A percentile compares a stretch with the other conserved stretches of the same genome.
phyloP scores from a whole-genome alignment of 2,329 filamentous ascomycete genomes.

The Neoscytalidium dimidiatum region DNA sequence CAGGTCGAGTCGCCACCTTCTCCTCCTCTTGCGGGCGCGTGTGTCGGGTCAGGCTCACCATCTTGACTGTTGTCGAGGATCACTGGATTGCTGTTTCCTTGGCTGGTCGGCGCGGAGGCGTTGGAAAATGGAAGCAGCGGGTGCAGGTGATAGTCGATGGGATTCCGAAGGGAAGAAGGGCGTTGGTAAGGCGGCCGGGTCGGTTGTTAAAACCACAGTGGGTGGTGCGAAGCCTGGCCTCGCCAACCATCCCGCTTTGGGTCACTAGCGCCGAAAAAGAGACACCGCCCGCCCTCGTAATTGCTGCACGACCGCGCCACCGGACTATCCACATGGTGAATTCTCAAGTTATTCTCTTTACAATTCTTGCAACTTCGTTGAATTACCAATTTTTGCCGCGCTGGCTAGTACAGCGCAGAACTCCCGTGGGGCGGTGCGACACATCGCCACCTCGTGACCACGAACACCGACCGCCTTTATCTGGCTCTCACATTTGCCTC shows the following conservation, averaged over 20 bases:
- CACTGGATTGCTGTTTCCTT: constrained; percentile 30
- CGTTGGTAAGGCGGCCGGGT: constrained; percentile 3
- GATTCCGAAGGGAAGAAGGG: constrained; percentile 19
- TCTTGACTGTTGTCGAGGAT: constrained; percentile 40
- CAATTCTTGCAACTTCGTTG: neutral
- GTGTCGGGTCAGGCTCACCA: constrained; percentile 35
- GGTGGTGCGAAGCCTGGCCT: neutral
- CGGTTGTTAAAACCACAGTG: neutral
- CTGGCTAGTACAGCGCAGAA: neutral
- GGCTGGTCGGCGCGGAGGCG: constrained; percentile 34
- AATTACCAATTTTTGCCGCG: neutral
- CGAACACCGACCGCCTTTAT: neutral
- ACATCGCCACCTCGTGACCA: neutral
- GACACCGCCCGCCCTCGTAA: neutral
- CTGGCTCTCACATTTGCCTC: neutral
- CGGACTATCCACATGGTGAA: neutral
- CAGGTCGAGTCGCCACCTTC: constrained; percentile 22
- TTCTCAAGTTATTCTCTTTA: neutral
- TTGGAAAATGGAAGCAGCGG: constrained; percentile 36
- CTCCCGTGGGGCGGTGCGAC: neutral
- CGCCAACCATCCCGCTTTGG: neutral
- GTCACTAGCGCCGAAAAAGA: neutral
- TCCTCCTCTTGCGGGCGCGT: constrained; percentile 19
- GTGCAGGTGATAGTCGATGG: constrained; percentile 33
- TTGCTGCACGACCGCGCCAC: neutral